Percentiles rank a stretch among this genome's conserved stretches.
phyloP scores from a whole-genome alignment of 2,329 filamentous ascomycete genomes.

The Torrubiella hemipterigena region DNA sequence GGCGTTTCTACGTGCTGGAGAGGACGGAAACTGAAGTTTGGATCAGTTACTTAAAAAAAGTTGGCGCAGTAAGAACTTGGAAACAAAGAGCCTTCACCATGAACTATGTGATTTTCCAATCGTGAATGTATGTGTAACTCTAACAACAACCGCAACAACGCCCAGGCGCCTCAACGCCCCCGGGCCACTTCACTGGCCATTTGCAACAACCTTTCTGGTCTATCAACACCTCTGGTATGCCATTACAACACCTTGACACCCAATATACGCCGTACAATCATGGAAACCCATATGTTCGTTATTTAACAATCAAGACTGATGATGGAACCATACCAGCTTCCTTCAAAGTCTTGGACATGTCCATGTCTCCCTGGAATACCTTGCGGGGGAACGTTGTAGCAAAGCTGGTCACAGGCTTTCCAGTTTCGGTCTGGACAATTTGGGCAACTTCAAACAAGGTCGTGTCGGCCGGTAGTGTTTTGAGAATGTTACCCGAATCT shows the following conservation, averaged over 20 bases:
- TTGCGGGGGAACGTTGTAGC: conserved; percentile 81
- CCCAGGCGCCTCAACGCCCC: too few species aligned
- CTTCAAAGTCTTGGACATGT: conserved; percentile 84
- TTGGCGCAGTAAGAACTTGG: conserved; percentile 14
- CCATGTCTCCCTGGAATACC: conserved; percentile 53
- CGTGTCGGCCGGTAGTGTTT: conserved; percentile 79
- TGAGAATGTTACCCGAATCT: conserved; percentile 60
- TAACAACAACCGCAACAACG: too few species aligned
- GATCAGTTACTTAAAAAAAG: background rate
- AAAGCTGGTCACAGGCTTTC: conserved; percentile 61
- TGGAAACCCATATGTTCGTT: too few species aligned
- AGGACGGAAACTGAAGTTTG: background rate
- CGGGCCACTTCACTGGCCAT: too few species aligned
- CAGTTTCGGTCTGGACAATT: conserved; percentile 59
- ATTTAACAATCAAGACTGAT: conserved; percentile 71
- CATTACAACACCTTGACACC: too few species aligned
- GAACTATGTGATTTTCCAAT: too few species aligned
- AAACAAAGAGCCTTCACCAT: too few species aligned
- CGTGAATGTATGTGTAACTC: too few species aligned
- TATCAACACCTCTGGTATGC: too few species aligned
- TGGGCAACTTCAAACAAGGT: conserved; percentile 89
- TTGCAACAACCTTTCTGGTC: too few species aligned
- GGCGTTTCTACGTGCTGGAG: conserved; percentile 2
- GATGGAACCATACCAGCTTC: conserved; percentile 86
- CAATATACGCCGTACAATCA: too few species aligned